Evolutionary conservation across 805 yeast genomes (phyloP), one percentile per base, ranked within the genome.

Genomic region (Wickerhamomyces subpelliculosus): DNA sequence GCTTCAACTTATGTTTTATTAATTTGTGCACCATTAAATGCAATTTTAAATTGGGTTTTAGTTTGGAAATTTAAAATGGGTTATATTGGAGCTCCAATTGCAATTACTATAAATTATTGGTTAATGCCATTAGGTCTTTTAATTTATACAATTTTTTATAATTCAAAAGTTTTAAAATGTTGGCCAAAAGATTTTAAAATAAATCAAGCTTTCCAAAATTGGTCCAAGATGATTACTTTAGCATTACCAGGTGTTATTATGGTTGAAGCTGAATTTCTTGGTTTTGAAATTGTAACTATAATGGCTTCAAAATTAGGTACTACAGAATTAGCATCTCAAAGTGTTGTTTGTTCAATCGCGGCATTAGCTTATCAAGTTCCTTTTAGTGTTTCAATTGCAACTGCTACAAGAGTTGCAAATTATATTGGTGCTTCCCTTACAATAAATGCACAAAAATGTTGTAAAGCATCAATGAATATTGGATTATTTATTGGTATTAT

Each of bases 61-160:
- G 94, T 87, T 7, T 86, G 93, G 86, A 72, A 78, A 7, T 65
- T 75, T 37, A 95, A 95, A 2, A 47, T 87, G 13, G 96, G 96
- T 0, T 86, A 66, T 54, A 60, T 73, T 27, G 96, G 96, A 1
- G 90, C 95, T 0, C 90, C 96, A 3, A 62, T 81, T 5, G 88
- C 94, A 3, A 80, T 79, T 20, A 75, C 75, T 7, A 64, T 82
- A 19, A 78, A 84, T 32, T 83, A 80, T 53, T 84, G 93, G 85
- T 44, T 78, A 38, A 80, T 80, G 78, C 64, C 52, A 32, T 45
- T 44, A 26, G 40, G 54, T 11, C 39, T 52, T 11, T 30, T 48
- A n/a, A 38, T 43, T 12, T 50, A 49, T 32, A 43, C 48, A 9
- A 19, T 67, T 1, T 67, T 59, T 43, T 57, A 80, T 35, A 80